These are phyloP conservation scores for Naganishia cerealis DNA, from an alignment of 1,284 basidiomycete genomes.

Conservation along the genomic window DNA sequence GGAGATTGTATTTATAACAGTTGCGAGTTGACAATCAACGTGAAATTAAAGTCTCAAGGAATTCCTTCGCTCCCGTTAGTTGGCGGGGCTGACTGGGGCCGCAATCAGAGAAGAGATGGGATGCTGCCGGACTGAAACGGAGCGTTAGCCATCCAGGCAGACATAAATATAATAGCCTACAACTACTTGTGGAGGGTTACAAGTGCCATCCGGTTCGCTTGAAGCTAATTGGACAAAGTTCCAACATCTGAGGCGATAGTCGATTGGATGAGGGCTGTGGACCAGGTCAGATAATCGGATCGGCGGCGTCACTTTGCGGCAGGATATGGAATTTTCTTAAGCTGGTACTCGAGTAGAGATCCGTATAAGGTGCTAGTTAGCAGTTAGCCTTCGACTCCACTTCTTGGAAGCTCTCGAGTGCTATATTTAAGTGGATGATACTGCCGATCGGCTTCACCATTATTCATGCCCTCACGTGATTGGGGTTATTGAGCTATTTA, in stretches of 20 bases:
- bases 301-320: neutral
- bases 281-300: neutral
- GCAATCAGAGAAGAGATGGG: neutral
- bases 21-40: neutral
- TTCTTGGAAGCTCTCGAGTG: neutral
- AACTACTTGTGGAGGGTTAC: no score
- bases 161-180: neutral
- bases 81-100: neutral
- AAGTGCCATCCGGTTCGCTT: no score
- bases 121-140: no score
- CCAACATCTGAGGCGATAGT: neutral
- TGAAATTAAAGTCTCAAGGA: neutral
- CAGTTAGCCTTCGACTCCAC: neutral
- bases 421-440: neutral
- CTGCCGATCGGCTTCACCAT: slow-evolving; percentile 1
- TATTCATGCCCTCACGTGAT: neutral
- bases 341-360: no score
- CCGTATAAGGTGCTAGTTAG: neutral
- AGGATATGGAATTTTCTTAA: neutral
- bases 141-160: neutral
- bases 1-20: neutral
- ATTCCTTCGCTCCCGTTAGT: neutral
- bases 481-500: no score
- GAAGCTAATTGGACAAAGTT: no score
- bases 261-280: neutral